phyloP scores from a whole-genome alignment of 73 alveolate species.

The Uronychia setigera region DNA sequence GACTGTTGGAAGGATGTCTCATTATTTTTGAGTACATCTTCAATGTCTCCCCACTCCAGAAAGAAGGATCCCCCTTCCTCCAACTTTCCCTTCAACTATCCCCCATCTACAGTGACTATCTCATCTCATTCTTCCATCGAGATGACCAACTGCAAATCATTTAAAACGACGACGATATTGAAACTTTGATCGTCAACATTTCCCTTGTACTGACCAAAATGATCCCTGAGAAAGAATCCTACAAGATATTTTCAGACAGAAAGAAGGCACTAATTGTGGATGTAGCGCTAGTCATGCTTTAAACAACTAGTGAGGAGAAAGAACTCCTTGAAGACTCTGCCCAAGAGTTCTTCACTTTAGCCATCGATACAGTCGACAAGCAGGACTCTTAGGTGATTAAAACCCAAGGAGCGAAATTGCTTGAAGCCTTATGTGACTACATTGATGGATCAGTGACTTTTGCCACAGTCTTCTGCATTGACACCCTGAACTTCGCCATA shows the following conservation, averaged over 20 bases:
- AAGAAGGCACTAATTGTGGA: neutral
- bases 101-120: neutral
- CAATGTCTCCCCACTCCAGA: neutral
- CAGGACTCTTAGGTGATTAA: conserved; percentile 58
- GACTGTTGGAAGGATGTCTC: neutral
- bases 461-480: conserved; percentile 55
- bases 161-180: neutral
- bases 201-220: neutral
- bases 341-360: conserved; percentile 73
- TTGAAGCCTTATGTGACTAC: conserved; percentile 75
- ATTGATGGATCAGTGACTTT: conserved; percentile 75
- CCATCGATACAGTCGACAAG: conserved; percentile 76
- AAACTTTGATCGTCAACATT: neutral
- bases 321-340: conserved; percentile 17
- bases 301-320: neutral
- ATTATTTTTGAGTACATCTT: neutral
- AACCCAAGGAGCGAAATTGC: conserved; percentile 75
- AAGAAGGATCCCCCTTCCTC: neutral
- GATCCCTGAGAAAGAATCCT: neutral
- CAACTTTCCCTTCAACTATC: neutral
- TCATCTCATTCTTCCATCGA: neutral
- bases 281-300: neutral
- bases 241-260: neutral
- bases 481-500: conserved; percentile 42
- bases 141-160: neutral